Evolutionary conservation across 1,284 basidiomycete genomes (phyloP).

Genomic region (Thelephora terrestris): DNA sequence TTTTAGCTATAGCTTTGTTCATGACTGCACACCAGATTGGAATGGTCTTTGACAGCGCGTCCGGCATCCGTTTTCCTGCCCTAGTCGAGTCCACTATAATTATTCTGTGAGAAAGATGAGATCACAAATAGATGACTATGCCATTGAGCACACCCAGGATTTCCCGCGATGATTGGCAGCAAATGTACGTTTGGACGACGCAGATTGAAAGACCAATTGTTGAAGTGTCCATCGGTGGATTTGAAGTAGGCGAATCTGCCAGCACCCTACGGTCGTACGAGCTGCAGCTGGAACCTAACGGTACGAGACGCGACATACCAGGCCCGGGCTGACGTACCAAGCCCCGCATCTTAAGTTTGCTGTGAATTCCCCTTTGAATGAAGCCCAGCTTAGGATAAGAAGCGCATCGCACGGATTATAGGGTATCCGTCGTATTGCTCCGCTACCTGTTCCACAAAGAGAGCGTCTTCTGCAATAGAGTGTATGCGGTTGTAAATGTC

Average conservation of each 20-base stretch:
- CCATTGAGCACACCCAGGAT: conserved; percentile 43
- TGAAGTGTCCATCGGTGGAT: conserved; percentile 90
- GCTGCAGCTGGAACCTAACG: conserved; percentile 21
- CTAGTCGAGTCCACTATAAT: conserved; percentile 91
- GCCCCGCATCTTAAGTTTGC: conserved; percentile 91
- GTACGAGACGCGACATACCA: conserved; percentile 25
- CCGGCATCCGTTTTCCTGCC: conserved; percentile 89
- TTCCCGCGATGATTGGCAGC: conserved; percentile 44
- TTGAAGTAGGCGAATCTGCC: conserved; percentile 75
- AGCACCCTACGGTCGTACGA: conserved; percentile 19
- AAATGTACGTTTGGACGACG: conserved; percentile 82
- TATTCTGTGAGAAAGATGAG: conserved; percentile 36
- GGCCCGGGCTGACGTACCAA: conserved; percentile 80
- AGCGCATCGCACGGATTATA: conserved; percentile 44
- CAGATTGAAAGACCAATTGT: conserved; percentile 82
- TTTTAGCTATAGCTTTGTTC: conserved; percentile 52
- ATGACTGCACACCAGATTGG: conserved; percentile 95
- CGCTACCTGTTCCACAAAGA: conserved; percentile 56
- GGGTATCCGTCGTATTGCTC: conserved; percentile 48
- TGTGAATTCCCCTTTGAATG: conserved; percentile 19
- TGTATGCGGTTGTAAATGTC: conserved; percentile 82
- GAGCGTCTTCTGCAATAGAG: conserved; percentile 71
- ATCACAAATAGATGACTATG: neutral
- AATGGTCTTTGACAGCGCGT: conserved; percentile 90
- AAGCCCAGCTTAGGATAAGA: neutral